Base-by-base conservation (phyloP, 202 grass and related monocot genomes). In the Panicum hallii region DNA sequence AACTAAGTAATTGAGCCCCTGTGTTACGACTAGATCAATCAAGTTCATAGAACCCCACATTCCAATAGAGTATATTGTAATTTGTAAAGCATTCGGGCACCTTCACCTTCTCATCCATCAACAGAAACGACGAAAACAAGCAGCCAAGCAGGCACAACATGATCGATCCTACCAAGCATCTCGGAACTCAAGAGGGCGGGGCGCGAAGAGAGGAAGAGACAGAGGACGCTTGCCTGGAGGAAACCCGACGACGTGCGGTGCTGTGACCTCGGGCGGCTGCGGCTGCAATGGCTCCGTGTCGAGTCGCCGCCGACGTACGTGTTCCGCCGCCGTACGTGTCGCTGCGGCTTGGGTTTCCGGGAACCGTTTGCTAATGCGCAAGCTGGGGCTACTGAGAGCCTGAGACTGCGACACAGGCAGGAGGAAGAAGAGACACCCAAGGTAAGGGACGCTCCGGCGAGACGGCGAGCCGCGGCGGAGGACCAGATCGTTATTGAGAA, bases 221-320 rank as follows among this genome's bases (percentile, higher is more conserved):
- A 30, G 11, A 11, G 58, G 55, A 26, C 0, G 41, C 77, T 75
- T 81, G 78, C 78, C 70, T 87, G 60, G 49, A 26, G 70, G 3
- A 34, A 15, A 22, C 6, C 16, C 2, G 7, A 11, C 28, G 50
- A 44, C 41, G 50, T 10, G 26, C 40, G 40, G 22, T 17, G 53
- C 13, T 22, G 16, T 40, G 72, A 11, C 36, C 30, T 36, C n/a
- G 5, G 12, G 55, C n/a, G 40, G 56, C 19, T 30, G 16, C 36
- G 41, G 20, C 11, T 46, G 56, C 74, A 2, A 15, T 4, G 34
- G 13, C 79, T 4, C 11, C 22, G n/a, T 77, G 48, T 54, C 49
- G 63, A 42, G 63, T 13, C 48, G 49, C 32, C 32, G 32, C 2
- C 32, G 32, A 32, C 32, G 32, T 32, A 32, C 32, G 32, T 32